Percentiles rank a stretch among this genome's conserved stretches.
phyloP scores from a whole-genome alignment of 768 basidiomycete species.

The Pisolithus orientalis region DNA sequence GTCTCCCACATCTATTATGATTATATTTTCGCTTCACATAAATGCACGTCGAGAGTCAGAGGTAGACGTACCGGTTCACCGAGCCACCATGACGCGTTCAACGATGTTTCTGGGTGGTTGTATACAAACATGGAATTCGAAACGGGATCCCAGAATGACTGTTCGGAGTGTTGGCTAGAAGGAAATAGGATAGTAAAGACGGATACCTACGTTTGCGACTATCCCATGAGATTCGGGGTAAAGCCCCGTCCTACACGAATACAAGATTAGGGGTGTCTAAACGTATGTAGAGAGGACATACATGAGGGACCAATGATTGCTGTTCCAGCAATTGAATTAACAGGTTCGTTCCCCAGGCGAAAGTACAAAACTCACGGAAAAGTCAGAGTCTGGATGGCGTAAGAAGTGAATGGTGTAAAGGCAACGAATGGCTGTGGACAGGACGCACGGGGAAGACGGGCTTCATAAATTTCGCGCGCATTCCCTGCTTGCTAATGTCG shows the following conservation, averaged over 20 bases:
- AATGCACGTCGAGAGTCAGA: neutral
- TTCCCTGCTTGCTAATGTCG: conserved; percentile 71
- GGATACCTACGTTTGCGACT: conserved; percentile 65
- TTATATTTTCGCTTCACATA: neutral
- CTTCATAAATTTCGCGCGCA: conserved; percentile 83
- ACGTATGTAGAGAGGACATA: conserved; percentile 26
- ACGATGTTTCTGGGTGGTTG: conserved; percentile 51
- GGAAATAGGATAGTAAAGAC: neutral
- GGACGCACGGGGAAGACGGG: conserved; percentile 79
- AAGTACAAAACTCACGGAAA: conserved; percentile 63
- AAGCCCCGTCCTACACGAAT: conserved; percentile 66
- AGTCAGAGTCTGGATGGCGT: conserved; percentile 59
- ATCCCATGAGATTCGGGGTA: conserved; percentile 90
- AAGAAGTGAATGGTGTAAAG: conserved; percentile 5
- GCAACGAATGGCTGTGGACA: neutral
- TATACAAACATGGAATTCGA: conserved; percentile 64
- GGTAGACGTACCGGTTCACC: conserved; percentile 70
- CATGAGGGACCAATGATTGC: conserved; percentile 90
- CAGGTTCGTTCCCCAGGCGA: neutral
- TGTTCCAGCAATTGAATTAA: conserved; percentile 20
- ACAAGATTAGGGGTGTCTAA: neutral
- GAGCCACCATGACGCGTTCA: conserved; percentile 76
- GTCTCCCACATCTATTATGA: conserved; percentile 82
- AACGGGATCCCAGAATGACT: conserved; percentile 86
- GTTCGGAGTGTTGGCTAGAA: neutral